Conservation (phyloP, 371 early-diverging fungal species). For the Globomyces sp. region DNA sequence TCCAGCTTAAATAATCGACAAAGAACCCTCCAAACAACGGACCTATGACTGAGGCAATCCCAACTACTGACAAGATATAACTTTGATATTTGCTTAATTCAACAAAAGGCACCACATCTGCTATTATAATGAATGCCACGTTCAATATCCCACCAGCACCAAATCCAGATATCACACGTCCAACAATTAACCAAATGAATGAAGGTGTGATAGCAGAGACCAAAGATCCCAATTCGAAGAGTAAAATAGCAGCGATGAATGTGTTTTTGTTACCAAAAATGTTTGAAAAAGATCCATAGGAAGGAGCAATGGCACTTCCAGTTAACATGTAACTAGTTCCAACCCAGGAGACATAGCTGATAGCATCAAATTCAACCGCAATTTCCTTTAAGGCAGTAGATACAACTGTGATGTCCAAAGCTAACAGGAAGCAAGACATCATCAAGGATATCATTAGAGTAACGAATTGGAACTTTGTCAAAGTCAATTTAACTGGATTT, state of each 20-base stretch:
- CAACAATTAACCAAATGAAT: conserved; percentile 65
- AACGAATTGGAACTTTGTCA: conserved; percentile 14
- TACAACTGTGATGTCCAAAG: conserved; percentile 76
- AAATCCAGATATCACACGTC: conserved; percentile 36
- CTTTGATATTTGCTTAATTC: conserved; percentile 68
- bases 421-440: conserved; percentile 62
- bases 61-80: conserved; percentile 27
- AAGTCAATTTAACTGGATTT: no score
- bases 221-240: conserved; percentile 63
- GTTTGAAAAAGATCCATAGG: conserved; percentile 27
- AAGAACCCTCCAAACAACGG: conserved; percentile 12
- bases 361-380: conserved; percentile 46
- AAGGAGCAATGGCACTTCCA: conserved; percentile 23
- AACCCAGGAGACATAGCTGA: conserved; percentile 56
- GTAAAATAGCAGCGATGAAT: conserved; percentile 56
- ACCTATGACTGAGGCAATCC: conserved; percentile 22
- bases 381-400: conserved; percentile 51
- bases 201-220: conserved; percentile 59
- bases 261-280: conserved; percentile 56
- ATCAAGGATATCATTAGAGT: conserved; percentile 28
- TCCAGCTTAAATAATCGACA: conserved; percentile 1
- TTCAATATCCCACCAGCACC: conserved; percentile 81
- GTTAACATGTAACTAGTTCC: conserved; percentile 26
- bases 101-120: conserved; percentile 68
- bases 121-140: conserved; percentile 70